Evolutionary conservation across 306 rosid genomes (phyloP).

Genomic region (Casuarina cunninghamiana): DNA sequence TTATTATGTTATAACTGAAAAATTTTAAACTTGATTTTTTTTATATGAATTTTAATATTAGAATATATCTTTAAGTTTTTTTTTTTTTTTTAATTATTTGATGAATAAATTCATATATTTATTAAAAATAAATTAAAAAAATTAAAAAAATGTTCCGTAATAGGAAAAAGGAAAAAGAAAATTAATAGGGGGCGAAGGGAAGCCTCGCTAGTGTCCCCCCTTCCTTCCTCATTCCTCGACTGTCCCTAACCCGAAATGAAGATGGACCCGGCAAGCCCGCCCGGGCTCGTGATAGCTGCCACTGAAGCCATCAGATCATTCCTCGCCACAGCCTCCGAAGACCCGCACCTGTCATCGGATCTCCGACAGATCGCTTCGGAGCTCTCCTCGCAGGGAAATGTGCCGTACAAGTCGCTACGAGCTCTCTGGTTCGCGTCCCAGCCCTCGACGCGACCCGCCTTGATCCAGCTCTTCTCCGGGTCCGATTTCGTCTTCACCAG

Average conservation of each 20-base stretch:
- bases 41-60: too few relatives aligned
- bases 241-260: constrained; percentile 17
- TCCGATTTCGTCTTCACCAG: constrained; percentile 52
- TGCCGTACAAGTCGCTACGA: constrained; percentile 57
- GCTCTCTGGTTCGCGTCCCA: constrained; percentile 57
- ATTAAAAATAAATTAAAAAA: too few relatives aligned
- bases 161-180: neutral
- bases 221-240: too few relatives aligned
- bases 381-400: constrained; percentile 39
- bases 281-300: constrained; percentile 54
- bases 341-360: constrained; percentile 47
- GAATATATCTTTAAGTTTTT: too few relatives aligned
- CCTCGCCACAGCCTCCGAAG: constrained; percentile 53
- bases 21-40: too few relatives aligned
- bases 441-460: constrained; percentile 44
- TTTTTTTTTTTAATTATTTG: too few relatives aligned
- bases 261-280: constrained; percentile 16
- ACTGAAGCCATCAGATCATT: constrained; percentile 50
- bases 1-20: too few relatives aligned
- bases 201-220: too few relatives aligned
- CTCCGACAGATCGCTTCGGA: constrained; percentile 58
- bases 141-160: too few relatives aligned
- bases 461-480: constrained; percentile 53
- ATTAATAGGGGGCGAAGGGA: neutral
- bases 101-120: too few relatives aligned